Base-by-base conservation (phyloP, 129 eudicot species). In the Arctium minus region DNA sequence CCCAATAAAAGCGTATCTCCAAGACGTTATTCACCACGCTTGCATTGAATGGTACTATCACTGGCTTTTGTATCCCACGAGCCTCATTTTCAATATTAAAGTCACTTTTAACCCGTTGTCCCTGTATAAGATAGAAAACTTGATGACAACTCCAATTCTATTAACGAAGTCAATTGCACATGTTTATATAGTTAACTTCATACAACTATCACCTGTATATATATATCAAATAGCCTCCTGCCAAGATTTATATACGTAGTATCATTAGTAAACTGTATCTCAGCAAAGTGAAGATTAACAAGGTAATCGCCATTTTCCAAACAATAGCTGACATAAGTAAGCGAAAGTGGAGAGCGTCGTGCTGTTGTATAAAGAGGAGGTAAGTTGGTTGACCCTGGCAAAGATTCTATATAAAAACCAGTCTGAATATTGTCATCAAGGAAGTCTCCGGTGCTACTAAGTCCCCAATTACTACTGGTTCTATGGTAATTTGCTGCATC, bases 1-100 rank as follows among this genome's bases (percentile, higher is more conserved):
- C 92, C 91, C 90, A 93, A 56, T 91, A 83, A 67, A 93, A 89
- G n/a, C 93, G 87, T 76, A 93, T 85, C 85, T 93, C 97, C 80
- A 93, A 78, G 5, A 85, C 83, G 71, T 75, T 83, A 81, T 88
- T 86, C 32, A 72, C 65, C 76, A 88, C 91, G 1, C 86, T 88
- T 62, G 75, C 87, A 76, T 86, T 87, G 42, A 69, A 91, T 31
- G 30, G 70, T 84, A 42, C 64, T 13, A 83, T 83, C 81, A 88
- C 73, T 7, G 88, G 86, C 72, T 56, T 81, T 79, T 56, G 74
- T 62, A 86, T 86, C 70, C 90, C 96, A 40, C 79, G 39, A 79
- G 93, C 90, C 82, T 83, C 92, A 68, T 78, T 85, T 79, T 80
- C 92, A 81, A 93, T 91, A 78, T 91, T 85, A 37, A 93, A 93